These are phyloP conservation scores for Beta vulgaris DNA, from an alignment of 148 eudicot genomes.

Conservation along the genomic window DNA sequence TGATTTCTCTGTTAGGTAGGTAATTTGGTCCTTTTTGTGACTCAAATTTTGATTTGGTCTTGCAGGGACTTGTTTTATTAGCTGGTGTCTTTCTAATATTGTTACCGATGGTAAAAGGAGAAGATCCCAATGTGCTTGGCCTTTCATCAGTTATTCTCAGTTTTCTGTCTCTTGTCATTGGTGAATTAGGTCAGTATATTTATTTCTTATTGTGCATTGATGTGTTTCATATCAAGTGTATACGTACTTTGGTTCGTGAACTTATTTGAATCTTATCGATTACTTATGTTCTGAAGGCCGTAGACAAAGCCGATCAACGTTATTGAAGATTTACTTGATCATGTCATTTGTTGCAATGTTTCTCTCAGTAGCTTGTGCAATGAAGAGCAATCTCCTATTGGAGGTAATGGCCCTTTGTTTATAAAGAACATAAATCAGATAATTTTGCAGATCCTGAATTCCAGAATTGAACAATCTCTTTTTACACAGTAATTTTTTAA, in stretches of 20 bases:
- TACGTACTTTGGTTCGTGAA: neutral
- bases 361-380: conserved; percentile 32
- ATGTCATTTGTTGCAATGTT: conserved; percentile 38
- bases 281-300: conserved; percentile 46
- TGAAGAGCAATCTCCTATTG: conserved; percentile 29
- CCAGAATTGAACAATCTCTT: neutral
- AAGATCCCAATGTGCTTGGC: conserved; percentile 32
- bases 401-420: conserved; percentile 35
- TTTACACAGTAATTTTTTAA: neutral
- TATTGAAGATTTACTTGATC: conserved; percentile 57
- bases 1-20: neutral
- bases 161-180: conserved; percentile 42
- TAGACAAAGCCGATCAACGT: conserved; percentile 46
- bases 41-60: neutral
- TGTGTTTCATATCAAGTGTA: neutral
- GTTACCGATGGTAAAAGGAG: conserved; percentile 32
- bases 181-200: conserved; percentile 48
- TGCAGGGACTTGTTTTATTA: conserved; percentile 46
- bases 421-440: neutral
- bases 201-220: neutral
- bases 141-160: conserved; percentile 33
- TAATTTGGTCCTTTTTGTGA: neutral
- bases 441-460: neutral
- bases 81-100: conserved; percentile 28
- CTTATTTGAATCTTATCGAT: conserved; percentile 9